Percentiles rank a stretch among this genome's conserved stretches.
Evolutionary conservation across 176 grass and related monocot genomes (phyloP).

Genomic region (Oryza officinalis): DNA sequence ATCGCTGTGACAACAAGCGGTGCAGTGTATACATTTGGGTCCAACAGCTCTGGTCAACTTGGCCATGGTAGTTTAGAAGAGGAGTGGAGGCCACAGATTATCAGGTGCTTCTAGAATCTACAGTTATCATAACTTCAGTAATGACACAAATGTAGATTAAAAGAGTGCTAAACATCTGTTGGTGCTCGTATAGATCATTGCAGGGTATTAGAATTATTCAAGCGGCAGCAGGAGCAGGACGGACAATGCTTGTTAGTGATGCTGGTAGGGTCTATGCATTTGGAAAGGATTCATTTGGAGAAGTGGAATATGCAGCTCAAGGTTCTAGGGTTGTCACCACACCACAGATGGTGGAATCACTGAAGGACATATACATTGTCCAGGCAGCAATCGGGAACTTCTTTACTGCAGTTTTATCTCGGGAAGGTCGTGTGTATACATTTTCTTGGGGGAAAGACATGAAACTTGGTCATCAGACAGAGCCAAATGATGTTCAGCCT

Average conservation of each 20-base stretch:
- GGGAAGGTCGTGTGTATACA: slow-evolving; percentile 79
- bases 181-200: slow-evolving; percentile 61
- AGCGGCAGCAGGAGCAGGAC: slow-evolving; percentile 69
- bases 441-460: slow-evolving; percentile 83
- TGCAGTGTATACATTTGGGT: slow-evolving; percentile 73
- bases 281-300: slow-evolving; percentile 89
- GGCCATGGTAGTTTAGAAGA: slow-evolving; percentile 80
- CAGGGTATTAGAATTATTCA: slow-evolving; percentile 91
- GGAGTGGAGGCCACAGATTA: slow-evolving; percentile 76
- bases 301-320: slow-evolving; percentile 67
- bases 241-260: slow-evolving; percentile 87
- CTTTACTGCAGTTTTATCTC: slow-evolving; percentile 84
- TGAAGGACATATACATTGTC: slow-evolving; percentile 76
- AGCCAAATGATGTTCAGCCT: slow-evolving; percentile 69
- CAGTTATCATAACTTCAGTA: slow-evolving; percentile 39
- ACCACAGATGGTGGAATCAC: slow-evolving; percentile 73
- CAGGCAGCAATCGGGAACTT: slow-evolving; percentile 93
- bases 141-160: slow-evolving; percentile 36
- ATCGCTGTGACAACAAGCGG: slow-evolving; percentile 69
- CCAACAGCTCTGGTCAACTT: slow-evolving; percentile 85
- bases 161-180: slow-evolving; percentile 28
- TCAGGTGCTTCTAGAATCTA: slow-evolving; percentile 70
- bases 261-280: slow-evolving; percentile 84
- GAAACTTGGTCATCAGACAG: slow-evolving; percentile 85
- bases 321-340: slow-evolving; percentile 64